These are phyloP conservation scores for Lecanicillium sp. DNA, from an alignment of 2,329 filamentous ascomycete genomes.

Conservation along the genomic window DNA sequence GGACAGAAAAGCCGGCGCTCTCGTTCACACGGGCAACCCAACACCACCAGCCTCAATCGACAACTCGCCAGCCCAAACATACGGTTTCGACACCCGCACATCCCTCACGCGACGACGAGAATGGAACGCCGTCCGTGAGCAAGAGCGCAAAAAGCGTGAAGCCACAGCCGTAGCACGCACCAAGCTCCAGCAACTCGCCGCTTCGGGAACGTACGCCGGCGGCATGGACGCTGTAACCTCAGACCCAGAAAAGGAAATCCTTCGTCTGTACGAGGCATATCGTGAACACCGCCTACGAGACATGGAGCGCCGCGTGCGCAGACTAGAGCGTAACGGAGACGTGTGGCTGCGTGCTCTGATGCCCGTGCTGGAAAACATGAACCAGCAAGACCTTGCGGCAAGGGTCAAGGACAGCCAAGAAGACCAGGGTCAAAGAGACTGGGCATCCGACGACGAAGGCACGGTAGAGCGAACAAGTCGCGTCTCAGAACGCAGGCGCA, in stretches of 20 bases:
- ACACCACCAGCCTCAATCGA: conserved; percentile 23
- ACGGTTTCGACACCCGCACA: conserved; percentile 17
- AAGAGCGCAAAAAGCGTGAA: conserved; percentile 17
- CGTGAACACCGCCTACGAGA: conserved; percentile 34
- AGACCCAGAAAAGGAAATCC: conserved; percentile 24
- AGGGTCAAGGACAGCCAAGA: conserved; percentile 7
- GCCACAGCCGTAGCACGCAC: conserved; percentile 13
- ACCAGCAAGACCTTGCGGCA: conserved; percentile 23
- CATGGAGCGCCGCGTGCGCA: conserved; percentile 36
- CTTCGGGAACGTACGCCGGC: conserved; percentile 17
- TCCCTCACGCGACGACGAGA: conserved; percentile 24
- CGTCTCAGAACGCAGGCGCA: conserved; percentile 9
- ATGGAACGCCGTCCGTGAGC: conserved; percentile 22
- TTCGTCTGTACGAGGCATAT: conserved; percentile 30
- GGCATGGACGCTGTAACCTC: conserved; percentile 10
- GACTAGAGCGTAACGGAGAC: conserved; percentile 38
- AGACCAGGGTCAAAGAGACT: conserved; percentile 15
- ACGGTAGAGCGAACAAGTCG: conserved; percentile 7
- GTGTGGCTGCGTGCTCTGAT: conserved; percentile 35
- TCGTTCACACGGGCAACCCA: conserved; percentile 11
- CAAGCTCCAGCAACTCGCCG: conserved; percentile 13
- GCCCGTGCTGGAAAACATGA: conserved; percentile 36
- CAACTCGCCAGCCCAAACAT: conserved; percentile 18
- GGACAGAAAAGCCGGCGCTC: conserved; percentile 1
- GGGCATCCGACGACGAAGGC: conserved; percentile 24